phyloP scores from a whole-genome alignment of 106 monocot genomes.

The Dioscorea zingiberensis region DNA sequence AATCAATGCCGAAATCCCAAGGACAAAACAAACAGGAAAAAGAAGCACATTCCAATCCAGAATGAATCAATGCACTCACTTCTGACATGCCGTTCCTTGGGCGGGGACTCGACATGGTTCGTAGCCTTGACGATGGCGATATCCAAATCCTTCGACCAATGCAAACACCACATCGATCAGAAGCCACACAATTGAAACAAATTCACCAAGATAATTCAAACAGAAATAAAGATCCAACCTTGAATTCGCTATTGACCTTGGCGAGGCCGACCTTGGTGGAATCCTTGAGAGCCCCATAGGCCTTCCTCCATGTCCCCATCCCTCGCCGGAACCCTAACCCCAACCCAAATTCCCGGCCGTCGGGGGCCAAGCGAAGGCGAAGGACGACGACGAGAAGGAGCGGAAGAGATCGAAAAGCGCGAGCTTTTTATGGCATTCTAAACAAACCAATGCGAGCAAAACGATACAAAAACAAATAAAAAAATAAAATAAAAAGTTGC shows the following conservation, averaged over 20 bases:
- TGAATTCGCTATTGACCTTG: conserved; percentile 97
- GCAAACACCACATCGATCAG: neutral
- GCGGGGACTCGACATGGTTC: conserved; percentile 68
- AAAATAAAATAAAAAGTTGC: too few relatives aligned
- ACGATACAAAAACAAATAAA: too few relatives aligned
- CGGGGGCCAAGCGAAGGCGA: neutral
- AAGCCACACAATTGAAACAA: neutral
- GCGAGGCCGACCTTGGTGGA: conserved; percentile 97
- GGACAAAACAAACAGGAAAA: too few relatives aligned
- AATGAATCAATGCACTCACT: conserved; percentile 31
- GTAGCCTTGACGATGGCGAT: conserved; percentile 76
- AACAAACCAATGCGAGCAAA: too few relatives aligned
- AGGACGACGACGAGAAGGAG: neutral
- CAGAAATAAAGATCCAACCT: conserved; percentile 29
- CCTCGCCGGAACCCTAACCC: neutral
- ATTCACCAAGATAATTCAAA: neutral
- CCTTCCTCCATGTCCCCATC: conserved; percentile 78
- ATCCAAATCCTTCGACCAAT: conserved; percentile 57
- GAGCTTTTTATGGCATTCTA: too few relatives aligned
- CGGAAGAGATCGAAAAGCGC: too few relatives aligned
- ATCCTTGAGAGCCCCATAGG: conserved; percentile 89
- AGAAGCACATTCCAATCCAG: neutral
- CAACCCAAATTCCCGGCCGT: neutral
- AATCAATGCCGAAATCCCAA: neutral
- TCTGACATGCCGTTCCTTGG: conserved; percentile 62